Conservation (phyloP, 495 filamentous ascomycete genomes). For the Pseudoneurospora amorphoporcata region DNA sequence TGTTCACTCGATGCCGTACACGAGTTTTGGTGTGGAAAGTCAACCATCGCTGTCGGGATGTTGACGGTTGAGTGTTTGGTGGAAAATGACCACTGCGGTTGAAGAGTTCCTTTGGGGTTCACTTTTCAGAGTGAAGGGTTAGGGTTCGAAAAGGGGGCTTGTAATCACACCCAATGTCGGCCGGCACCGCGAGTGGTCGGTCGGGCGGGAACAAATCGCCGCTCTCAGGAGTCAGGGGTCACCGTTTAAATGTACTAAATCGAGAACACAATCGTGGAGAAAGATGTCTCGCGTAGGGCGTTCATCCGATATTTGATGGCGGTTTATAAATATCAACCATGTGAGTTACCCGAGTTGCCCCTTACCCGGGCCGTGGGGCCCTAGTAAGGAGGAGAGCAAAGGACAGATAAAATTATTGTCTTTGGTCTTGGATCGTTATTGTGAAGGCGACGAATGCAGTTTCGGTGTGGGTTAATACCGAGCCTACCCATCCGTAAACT, state of each 20-base stretch:
- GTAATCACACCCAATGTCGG: neutral
- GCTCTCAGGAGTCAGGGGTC: neutral
- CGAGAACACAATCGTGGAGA: neutral
- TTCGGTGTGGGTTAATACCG: neutral
- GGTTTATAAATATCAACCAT: neutral
- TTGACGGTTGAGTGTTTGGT: neutral
- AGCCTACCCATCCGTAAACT: neutral
- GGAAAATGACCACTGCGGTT: neutral
- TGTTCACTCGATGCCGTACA: no score
- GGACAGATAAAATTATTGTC: neutral
- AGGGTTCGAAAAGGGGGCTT: neutral
- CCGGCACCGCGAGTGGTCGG: neutral
- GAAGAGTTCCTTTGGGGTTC: neutral
- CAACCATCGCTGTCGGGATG: no score
- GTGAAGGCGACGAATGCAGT: neutral
- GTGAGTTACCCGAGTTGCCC: neutral
- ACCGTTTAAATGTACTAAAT: neutral
- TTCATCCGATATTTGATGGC: neutral
- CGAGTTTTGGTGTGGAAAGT: no score
- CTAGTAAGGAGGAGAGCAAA: neutral
- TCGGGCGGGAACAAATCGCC: neutral
- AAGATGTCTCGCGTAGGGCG: neutral
- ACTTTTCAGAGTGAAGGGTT: neutral
- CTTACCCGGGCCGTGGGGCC: neutral
- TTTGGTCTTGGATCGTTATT: neutral